phyloP scores from a whole-genome alignment of 139 green algal species.

The Edaphochlamys debaryana region DNA sequence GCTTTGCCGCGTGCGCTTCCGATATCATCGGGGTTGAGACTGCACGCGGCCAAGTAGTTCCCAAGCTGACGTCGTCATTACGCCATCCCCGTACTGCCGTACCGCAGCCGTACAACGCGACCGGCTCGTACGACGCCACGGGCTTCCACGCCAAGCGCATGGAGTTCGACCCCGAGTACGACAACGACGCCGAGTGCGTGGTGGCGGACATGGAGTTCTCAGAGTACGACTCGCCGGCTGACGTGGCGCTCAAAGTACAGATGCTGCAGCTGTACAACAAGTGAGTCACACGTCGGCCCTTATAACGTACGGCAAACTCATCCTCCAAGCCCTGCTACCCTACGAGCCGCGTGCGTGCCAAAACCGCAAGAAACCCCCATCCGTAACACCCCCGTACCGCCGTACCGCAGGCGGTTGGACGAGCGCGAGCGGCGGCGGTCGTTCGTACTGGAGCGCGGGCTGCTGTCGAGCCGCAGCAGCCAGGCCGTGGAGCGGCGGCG shows the following conservation, averaged over 20 bases:
- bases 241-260: slow-evolving; percentile 75
- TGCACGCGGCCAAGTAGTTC: no score
- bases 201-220: slow-evolving; percentile 77
- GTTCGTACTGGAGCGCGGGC: slow-evolving; percentile 80
- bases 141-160: slow-evolving; percentile 90
- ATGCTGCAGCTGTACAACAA: slow-evolving; percentile 91
- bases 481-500: slow-evolving; percentile 73
- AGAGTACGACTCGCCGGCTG: slow-evolving; percentile 62
- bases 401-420: slow-evolving; percentile 55
- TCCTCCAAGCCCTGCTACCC: no score
- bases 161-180: slow-evolving; percentile 97
- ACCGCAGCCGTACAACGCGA: not conserved
- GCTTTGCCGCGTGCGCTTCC: no score
- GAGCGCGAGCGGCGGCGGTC: slow-evolving; percentile 73
- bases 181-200: slow-evolving; percentile 86
- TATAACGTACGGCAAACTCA: no score
- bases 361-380: not conserved
- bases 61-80: no score
- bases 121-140: slow-evolving; percentile 47
- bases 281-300: no score
- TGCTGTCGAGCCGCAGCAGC: slow-evolving; percentile 50
- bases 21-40: no score
- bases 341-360: no score
- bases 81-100: no score
- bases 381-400: not conserved